Base-by-base conservation (phyloP, 495 filamentous ascomycete species). In the Penicillium longicatenatum region DNA sequence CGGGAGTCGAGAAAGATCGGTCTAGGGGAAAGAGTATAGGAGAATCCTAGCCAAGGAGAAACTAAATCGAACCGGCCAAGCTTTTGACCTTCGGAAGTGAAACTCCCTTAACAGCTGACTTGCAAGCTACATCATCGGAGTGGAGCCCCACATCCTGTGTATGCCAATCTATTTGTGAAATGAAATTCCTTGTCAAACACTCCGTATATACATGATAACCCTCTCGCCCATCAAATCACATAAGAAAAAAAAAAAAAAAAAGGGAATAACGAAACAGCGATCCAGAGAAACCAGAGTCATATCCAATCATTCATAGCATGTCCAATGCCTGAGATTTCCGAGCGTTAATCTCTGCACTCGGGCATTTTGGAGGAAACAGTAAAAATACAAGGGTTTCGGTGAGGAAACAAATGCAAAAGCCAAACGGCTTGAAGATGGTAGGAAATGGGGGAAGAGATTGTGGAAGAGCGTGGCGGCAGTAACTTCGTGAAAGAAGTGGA, bases 271-370 rank as follows among this genome's bases (percentile, higher is more conserved):
- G 37, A 61, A 67, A 52, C 57, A 71, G 56, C 64, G 57, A 63
- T 58, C 56, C 48, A 55, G 46, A 57, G 44, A 63, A 62, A 57
- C 61, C 61, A 65, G 61, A 60, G 67, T 70, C 68, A 75, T 70
- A 70, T 75, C 60, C 70, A 73, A 69, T 73, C 68, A 52, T 71
- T 60, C 71, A 67, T 61, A 57, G 62, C 68, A 73, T 69, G 55
- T 66, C 68, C 66, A 62, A 62, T 66, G 62, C 59, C 69, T 63
- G 64, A 58, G 61, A 62, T 55, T 46, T 57, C 62, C 57, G 55
- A 63, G 57, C 52, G 35, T 52, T 49, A 57, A 51, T 46, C 56
- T 55, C 43, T 47, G 21, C 43, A 55, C 55, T 63, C 65, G 58
- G 64, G 67, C 60, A 64, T 69, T 68, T 73, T 66, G 59, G 59